These are phyloP conservation scores for Piromyces finnis DNA, from an alignment of 192 early-diverging fungal genomes.

Conservation along the genomic window DNA sequence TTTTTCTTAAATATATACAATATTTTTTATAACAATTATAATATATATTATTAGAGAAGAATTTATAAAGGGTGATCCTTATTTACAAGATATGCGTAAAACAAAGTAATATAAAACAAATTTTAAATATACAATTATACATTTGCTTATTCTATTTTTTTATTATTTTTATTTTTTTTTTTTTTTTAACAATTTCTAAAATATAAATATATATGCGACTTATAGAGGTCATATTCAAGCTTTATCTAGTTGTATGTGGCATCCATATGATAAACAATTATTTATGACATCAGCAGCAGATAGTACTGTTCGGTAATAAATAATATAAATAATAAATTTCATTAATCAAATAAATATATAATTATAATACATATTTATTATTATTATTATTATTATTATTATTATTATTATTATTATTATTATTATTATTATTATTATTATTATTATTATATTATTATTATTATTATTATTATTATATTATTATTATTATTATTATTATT, in stretches of 20 bases:
- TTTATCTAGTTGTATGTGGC: slow-evolving; percentile 63
- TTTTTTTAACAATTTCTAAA: background rate
- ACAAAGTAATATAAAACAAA: slow-evolving; percentile 39
- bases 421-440: too few species aligned
- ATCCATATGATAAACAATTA: slow-evolving; percentile 34
- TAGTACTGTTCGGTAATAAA: slow-evolving; percentile 43
- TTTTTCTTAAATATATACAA: too few species aligned
- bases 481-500: too few species aligned
- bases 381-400: too few species aligned
- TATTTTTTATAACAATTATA: too few species aligned
- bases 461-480: too few species aligned
- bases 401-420: too few species aligned
- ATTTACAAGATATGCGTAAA: slow-evolving; percentile 70
- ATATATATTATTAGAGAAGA: slow-evolving; percentile 16
- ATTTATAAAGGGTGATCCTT: slow-evolving; percentile 81
- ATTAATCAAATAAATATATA: background rate
- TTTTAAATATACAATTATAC: too few species aligned
- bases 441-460: too few species aligned
- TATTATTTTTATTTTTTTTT: background rate
- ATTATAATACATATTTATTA: too few species aligned
- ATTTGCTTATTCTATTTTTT: background rate
- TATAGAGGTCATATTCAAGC: slow-evolving; percentile 72
- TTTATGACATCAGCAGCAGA: slow-evolving; percentile 72
- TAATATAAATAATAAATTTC: too few species aligned
- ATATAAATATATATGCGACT: too few species aligned